Conservation (phyloP, 805 yeast species). For the Barnettozyma salicaria region DNA sequence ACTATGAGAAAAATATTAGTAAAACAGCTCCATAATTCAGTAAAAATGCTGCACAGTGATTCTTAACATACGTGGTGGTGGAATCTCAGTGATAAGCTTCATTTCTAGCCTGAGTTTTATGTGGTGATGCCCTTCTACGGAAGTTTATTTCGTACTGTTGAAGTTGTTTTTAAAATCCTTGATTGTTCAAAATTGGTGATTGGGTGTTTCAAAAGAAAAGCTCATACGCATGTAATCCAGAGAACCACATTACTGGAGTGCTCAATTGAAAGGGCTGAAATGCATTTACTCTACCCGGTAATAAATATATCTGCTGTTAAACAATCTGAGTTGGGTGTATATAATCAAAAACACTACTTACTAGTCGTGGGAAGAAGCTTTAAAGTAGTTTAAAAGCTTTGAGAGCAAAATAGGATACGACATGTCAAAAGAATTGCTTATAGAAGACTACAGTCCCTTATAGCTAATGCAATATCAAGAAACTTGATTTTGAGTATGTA, state of each 20-base stretch:
- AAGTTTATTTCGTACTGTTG: neutral
- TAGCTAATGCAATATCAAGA: too few relatives aligned
- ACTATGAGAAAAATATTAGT: constrained; percentile 34
- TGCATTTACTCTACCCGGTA: too few relatives aligned
- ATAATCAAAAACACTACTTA: too few relatives aligned
- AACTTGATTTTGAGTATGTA: neutral
- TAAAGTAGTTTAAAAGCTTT: too few relatives aligned
- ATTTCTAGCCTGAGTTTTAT: neutral
- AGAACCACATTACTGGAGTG: too few relatives aligned
- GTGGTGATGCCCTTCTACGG: neutral
- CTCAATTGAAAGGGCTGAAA: too few relatives aligned
- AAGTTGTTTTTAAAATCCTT: neutral
- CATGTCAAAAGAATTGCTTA: too few relatives aligned
- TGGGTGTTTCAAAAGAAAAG: neutral
- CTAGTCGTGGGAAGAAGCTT: too few relatives aligned
- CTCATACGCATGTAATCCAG: neutral
- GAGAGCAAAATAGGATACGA: too few relatives aligned
- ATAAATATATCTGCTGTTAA: too few relatives aligned
- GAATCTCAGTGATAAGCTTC: constrained; percentile 10
- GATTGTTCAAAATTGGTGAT: neutral
- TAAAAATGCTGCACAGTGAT: neutral
- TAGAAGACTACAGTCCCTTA: too few relatives aligned
- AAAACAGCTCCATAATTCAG: neutral
- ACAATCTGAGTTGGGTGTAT: too few relatives aligned
- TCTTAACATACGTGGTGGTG: constrained; percentile 8